Conservation (phyloP, 352 stramenopile genomes). For the Paralagenidium karlingii region DNA sequence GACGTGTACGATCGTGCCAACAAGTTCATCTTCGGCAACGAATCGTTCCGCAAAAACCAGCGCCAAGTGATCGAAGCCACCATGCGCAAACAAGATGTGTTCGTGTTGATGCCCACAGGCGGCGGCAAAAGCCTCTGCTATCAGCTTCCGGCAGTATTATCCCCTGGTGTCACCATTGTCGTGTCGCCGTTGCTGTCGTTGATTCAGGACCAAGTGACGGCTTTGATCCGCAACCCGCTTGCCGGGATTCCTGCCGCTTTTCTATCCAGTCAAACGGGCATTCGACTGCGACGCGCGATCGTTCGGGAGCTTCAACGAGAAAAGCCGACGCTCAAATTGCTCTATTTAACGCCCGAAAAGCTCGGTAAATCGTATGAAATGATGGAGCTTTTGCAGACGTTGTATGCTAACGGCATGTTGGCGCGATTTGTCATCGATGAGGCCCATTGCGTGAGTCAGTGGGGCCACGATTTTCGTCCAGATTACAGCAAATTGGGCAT, state of each 20-base stretch:
- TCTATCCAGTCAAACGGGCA: slow-evolving; percentile 78
- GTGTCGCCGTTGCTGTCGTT: slow-evolving; percentile 97
- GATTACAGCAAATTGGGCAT: slow-evolving; percentile 94
- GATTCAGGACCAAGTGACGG: slow-evolving; percentile 98
- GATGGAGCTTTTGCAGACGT: slow-evolving; percentile 47
- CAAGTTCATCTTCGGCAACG: slow-evolving; percentile 51
- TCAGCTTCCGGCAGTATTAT: slow-evolving; percentile 83
- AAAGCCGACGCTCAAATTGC: slow-evolving; percentile 87
- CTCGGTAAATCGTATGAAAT: slow-evolving; percentile 78
- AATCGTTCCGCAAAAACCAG: slow-evolving; percentile 91
- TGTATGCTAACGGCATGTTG: slow-evolving; percentile 32
- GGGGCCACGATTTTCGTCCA: slow-evolving; percentile 99
- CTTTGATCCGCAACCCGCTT: slow-evolving; percentile 58
- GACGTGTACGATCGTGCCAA: slow-evolving; percentile 18
- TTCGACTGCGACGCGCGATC: slow-evolving; percentile 76
- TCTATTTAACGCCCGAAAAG: slow-evolving; percentile 99
- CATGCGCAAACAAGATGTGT: slow-evolving; percentile 90
- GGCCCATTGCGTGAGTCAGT: slow-evolving; percentile 95
- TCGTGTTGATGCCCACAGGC: slow-evolving; percentile 98
- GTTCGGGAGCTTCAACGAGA: slow-evolving; percentile 76
- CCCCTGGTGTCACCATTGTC: slow-evolving; percentile 92
- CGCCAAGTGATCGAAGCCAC: slow-evolving; percentile 89
- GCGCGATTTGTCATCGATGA: slow-evolving; percentile 96
- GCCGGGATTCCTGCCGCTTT: slow-evolving; percentile 83
- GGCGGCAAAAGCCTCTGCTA: slow-evolving; percentile 99